Evolutionary conservation across 805 yeast genomes (phyloP), one percentile per base, ranked within the genome.

Genomic region (Metschnikowia arizonensis): DNA sequence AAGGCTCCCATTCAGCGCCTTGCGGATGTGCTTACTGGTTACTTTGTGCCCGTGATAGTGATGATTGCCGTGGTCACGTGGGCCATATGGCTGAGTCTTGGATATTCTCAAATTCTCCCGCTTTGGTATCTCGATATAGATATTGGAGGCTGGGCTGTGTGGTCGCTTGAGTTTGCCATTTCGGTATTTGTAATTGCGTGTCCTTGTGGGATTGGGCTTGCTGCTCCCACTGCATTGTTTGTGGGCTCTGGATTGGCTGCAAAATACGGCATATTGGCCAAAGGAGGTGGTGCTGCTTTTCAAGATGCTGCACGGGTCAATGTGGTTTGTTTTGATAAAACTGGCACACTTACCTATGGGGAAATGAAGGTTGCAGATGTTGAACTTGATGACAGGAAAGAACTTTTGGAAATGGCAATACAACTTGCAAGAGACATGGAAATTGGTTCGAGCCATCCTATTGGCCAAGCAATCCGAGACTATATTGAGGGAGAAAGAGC

Each of bases 181-280:
- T 78, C 90, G 0, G 91, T 86, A 1, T 84, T 85, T 64, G 91
- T 85, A 1, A 79, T 85, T 41, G 91, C 91, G 0, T 85, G 95
- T 59, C 95, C 95, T 1, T 85, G 93, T 68, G 95, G 91, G 1
- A 78, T 85, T 53, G 93, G 91, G 1, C 67, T 85, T 18, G 93
- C 93, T 19, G 93, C 91, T 1, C 93, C 93, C 1, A 85, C 91
- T 1, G 91, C 93, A 0, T 60, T 85, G 33, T 84, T 82, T 66
- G 88, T 85, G 10, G 93, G 93, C 2, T 72, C 88, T 14, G 88
- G 91, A 0, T 60, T 85, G 41, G 88, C 90, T 30, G 93, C 93
- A 11, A 82, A 81, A 56, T 65, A 79, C 58, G 93, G 91, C 17
- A 80, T 85, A 42, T 68, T 85, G 31, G 88, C 85, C 1, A 76